phyloP scores from a whole-genome alignment of 257 asterid species.

The Nicotiana attenuata region DNA sequence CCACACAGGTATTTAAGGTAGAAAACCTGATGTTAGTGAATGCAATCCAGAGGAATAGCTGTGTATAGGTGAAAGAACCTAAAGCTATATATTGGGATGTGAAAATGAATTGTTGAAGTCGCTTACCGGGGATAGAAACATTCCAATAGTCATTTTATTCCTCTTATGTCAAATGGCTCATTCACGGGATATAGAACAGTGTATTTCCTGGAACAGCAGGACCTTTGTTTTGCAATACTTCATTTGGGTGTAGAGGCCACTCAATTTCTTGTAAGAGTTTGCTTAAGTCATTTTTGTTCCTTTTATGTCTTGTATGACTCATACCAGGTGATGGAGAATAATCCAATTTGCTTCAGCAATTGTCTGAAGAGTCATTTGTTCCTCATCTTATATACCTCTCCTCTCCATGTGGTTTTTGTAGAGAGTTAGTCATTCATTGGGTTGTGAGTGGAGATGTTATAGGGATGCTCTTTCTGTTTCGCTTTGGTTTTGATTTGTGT shows the following conservation, averaged over 20 bases:
- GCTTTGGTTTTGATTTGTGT: neutral
- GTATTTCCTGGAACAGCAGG: neutral
- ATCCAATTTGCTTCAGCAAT: conserved; percentile 1
- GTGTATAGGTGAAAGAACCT: neutral
- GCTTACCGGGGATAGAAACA: neutral
- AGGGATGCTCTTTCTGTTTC: neutral
- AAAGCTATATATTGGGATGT: neutral
- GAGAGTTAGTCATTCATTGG: neutral
- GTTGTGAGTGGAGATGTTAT: neutral
- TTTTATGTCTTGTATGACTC: neutral
- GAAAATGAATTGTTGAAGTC: neutral
- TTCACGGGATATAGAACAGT: neutral
- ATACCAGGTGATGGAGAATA: neutral
- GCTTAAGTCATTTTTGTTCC: neutral
- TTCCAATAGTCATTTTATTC: conserved; percentile 2
- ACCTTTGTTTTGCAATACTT: neutral
- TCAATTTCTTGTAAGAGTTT: neutral
- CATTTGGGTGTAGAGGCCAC: neutral
- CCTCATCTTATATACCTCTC: neutral
- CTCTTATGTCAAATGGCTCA: neutral
- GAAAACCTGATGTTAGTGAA: neutral
- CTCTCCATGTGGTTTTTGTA: neutral
- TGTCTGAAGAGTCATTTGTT: neutral
- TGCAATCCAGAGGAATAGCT: neutral
- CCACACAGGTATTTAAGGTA: neutral